Evolutionary conservation across 176 grass and related monocot genomes (phyloP).

Genomic region (Dactylis glomerata): DNA sequence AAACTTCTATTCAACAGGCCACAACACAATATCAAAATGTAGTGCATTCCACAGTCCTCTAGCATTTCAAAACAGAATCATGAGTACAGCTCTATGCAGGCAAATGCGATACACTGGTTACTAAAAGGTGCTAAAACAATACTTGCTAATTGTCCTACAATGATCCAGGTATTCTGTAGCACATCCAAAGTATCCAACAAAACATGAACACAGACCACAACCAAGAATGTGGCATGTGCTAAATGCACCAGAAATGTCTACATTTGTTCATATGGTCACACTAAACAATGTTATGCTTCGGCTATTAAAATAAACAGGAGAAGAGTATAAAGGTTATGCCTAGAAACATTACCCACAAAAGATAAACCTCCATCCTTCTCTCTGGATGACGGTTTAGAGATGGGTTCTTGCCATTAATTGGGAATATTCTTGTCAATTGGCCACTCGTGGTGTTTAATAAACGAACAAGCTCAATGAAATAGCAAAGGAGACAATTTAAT

Average conservation of each 20-base stretch:
- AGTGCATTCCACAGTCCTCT: not conserved
- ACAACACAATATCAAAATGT: not conserved
- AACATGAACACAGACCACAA: not conserved
- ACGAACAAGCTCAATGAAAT: not conserved
- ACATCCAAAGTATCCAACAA: not conserved
- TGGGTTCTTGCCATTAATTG: not conserved
- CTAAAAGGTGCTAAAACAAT: not conserved
- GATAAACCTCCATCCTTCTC: not conserved
- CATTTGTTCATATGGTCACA: not conserved
- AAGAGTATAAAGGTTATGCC: not conserved
- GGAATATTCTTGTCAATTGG: not conserved
- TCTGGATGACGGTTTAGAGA: not conserved
- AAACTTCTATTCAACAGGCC: not conserved
- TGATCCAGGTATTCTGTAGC: not conserved
- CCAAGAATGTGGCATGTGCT: not conserved
- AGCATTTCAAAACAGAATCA: constrained; percentile 24
- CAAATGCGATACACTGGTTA: not conserved
- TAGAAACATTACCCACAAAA: not conserved
- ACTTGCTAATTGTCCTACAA: not conserved
- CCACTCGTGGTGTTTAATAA: not conserved
- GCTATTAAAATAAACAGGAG: not conserved
- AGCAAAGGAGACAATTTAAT: constrained; percentile 1
- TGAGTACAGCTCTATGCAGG: not conserved
- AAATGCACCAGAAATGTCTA: not conserved
- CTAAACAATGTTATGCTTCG: not conserved